These are phyloP conservation scores for Reutealis trisperma DNA, from an alignment of 345 rosid species.

Conservation along the genomic window DNA sequence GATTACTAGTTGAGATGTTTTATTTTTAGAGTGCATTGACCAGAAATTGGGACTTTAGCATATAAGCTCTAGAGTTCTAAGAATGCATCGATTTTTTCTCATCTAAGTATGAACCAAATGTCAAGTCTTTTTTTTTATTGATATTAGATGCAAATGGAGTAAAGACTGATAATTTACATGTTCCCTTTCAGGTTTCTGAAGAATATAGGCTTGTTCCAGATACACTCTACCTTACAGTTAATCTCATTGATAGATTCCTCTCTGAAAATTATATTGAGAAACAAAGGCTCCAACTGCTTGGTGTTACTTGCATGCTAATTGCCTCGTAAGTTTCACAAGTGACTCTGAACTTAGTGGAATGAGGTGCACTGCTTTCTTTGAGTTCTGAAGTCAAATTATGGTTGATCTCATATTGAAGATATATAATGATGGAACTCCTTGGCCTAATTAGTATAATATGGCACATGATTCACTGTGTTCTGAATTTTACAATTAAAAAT, in stretches of 20 bases:
- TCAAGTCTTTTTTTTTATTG: neutral
- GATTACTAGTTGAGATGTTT: neutral
- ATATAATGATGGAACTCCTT: neutral
- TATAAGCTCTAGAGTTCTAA: neutral
- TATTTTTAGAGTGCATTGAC: neutral
- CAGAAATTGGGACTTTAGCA: neutral
- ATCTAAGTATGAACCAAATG: neutral
- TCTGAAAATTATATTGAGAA: slow-evolving; percentile 65
- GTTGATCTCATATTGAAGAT: neutral
- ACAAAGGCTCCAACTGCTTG: slow-evolving; percentile 90
- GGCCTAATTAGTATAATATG: neutral
- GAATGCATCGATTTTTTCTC: neutral
- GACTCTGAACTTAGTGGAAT: neutral
- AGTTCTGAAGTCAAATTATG: neutral
- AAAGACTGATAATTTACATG: slow-evolving; percentile 16
- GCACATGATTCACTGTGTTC: neutral
- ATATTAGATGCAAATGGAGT: neutral
- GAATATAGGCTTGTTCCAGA: slow-evolving; percentile 89
- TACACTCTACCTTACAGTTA: slow-evolving; percentile 88
- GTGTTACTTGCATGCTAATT: slow-evolving; percentile 94
- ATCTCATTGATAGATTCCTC: slow-evolving; percentile 85
- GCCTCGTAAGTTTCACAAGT: slow-evolving; percentile 75
- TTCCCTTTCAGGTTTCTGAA: slow-evolving; percentile 72
- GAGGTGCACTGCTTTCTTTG: neutral
- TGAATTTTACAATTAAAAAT: neutral